Conservation (phyloP, 2,329 filamentous ascomycete genomes). For the Diaporthe australafricana region DNA sequence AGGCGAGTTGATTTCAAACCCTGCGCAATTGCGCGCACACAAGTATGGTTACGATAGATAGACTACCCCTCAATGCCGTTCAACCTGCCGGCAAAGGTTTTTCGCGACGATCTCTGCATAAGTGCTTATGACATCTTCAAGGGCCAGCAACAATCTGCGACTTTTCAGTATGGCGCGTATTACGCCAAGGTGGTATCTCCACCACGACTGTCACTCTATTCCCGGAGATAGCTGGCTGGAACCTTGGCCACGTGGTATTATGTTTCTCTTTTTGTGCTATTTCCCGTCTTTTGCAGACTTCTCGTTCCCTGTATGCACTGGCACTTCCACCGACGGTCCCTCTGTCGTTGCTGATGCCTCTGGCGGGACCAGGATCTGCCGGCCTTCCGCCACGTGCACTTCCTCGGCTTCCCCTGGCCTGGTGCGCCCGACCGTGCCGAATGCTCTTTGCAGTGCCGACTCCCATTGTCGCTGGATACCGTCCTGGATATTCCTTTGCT, state of each 20-base stretch:
- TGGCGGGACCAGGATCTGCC: conserved; percentile 4
- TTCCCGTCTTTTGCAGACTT: neutral
- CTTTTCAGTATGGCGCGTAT: conserved; percentile 2
- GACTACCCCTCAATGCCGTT: neutral
- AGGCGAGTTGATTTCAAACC: neutral
- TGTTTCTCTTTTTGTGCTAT: neutral
- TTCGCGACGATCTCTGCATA: neutral
- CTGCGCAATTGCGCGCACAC: too few species aligned
- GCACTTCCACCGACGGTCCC: neutral
- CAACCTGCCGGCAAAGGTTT: neutral
- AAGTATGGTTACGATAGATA: neutral
- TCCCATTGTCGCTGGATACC: conserved; percentile 33
- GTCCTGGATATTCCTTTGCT: conserved; percentile 19
- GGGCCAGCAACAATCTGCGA: neutral
- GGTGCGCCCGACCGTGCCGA: neutral
- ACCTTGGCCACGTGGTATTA: neutral
- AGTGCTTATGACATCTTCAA: conserved; percentile 10
- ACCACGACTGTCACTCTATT: neutral
- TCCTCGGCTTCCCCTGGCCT: conserved; percentile 5
- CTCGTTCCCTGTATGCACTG: neutral
- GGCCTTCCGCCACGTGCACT: conserved; percentile 21
- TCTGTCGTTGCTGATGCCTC: neutral
- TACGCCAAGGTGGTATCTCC: conserved; percentile 2
- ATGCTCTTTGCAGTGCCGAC: conserved; percentile 26
- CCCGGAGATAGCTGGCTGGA: neutral